A percentile compares a stretch with the other conserved stretches of the same genome.
phyloP scores from a whole-genome alignment of 2,329 filamentous ascomycete genomes.

The Rasamsonia emersonii region DNA sequence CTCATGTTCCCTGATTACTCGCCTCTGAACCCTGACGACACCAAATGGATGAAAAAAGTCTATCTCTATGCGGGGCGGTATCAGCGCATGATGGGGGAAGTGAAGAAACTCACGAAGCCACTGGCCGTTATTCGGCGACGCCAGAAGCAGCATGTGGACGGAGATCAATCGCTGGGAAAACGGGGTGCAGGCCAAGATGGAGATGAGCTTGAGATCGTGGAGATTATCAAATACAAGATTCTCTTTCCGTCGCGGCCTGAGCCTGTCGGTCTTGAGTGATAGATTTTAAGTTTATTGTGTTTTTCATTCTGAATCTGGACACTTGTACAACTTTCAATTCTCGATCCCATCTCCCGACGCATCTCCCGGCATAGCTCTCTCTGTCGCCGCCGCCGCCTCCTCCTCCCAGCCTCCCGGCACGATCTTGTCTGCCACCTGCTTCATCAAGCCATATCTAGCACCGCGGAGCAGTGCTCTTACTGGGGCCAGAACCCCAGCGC shows the following conservation, averaged over 20 bases:
- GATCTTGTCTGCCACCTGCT: no score
- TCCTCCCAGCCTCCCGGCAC: no score
- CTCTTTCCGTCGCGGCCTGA: constrained; percentile 78
- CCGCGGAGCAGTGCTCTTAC: no score
- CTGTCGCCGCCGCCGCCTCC: no score
- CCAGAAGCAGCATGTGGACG: constrained; percentile 14
- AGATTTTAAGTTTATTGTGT: no score
- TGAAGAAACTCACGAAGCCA: constrained; percentile 74
- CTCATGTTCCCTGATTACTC: constrained; percentile 72
- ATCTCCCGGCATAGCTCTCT: no score
- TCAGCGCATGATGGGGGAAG: constrained; percentile 80
- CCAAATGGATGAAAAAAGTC: constrained; percentile 80
- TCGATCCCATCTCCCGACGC: no score
- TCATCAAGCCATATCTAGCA: no score
- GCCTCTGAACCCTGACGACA: constrained; percentile 43
- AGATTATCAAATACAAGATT: constrained; percentile 80
- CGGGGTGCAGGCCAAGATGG: constrained; percentile 27
- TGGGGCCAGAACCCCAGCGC: no score
- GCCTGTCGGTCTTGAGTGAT: constrained; percentile 53
- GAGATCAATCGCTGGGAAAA: constrained; percentile 20
- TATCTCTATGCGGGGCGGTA: constrained; percentile 83
- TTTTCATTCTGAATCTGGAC: no score
- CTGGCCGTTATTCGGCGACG: constrained; percentile 67
- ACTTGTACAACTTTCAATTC: no score
- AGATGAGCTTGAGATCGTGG: constrained; percentile 58